Percentiles rank a stretch among this genome's conserved stretches.
Conservation (phyloP, 345 rosid genomes). For the Eutrema yunnanense region DNA sequence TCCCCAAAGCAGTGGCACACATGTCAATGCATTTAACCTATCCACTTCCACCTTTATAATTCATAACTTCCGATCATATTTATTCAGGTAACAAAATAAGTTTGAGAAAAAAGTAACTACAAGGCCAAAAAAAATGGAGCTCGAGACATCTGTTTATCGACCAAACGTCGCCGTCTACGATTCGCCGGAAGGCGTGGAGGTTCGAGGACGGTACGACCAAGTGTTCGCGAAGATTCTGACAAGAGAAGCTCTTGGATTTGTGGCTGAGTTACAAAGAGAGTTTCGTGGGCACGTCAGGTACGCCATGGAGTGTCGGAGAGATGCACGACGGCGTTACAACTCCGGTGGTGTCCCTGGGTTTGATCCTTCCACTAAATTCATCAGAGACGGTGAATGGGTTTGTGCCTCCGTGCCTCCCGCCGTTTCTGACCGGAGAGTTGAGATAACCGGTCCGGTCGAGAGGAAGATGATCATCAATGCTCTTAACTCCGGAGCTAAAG, state of each 20-base stretch:
- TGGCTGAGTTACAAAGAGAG: slow-evolving; percentile 74
- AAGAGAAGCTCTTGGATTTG: slow-evolving; percentile 70
- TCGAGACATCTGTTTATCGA: slow-evolving; percentile 24
- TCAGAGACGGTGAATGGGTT: slow-evolving; percentile 69
- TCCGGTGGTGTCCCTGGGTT: slow-evolving; percentile 61
- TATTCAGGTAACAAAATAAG: neutral
- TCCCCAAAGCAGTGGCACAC: slow-evolving; percentile 23
- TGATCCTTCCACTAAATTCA: slow-evolving; percentile 67
- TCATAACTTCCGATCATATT: neutral
- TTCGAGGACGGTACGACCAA: slow-evolving; percentile 63
- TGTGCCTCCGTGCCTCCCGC: slow-evolving; percentile 68
- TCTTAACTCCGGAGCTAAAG: slow-evolving; percentile 91
- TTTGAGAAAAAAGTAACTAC: neutral
- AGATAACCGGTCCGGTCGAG: slow-evolving; percentile 89
- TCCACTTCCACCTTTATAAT: slow-evolving; percentile 27
- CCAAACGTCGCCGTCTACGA: slow-evolving; percentile 38
- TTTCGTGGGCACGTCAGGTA: slow-evolving; percentile 56
- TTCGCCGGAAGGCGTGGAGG: slow-evolving; percentile 67
- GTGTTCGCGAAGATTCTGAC: slow-evolving; percentile 62
- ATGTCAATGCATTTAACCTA: slow-evolving; percentile 23
- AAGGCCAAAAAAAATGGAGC: slow-evolving; percentile 9
- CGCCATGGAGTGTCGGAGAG: slow-evolving; percentile 74
- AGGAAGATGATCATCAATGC: slow-evolving; percentile 98
- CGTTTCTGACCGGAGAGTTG: slow-evolving; percentile 73
- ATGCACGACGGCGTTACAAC: slow-evolving; percentile 51